These are phyloP conservation scores for Paralagenidium karlingii DNA, from an alignment of 352 stramenopile species.

Conservation along the genomic window DNA sequence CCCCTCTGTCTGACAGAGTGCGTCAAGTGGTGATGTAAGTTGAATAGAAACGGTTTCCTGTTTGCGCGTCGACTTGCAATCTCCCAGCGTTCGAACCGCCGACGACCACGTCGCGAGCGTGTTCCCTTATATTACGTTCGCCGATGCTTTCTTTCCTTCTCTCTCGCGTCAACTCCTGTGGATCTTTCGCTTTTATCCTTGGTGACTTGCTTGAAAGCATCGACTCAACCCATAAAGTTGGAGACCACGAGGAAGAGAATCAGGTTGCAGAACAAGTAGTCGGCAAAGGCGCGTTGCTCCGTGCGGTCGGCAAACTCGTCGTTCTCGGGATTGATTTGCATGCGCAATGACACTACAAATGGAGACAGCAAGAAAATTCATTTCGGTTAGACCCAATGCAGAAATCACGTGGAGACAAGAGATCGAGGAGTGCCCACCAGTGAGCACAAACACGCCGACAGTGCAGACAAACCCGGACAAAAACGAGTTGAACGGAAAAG, in stretches of 20 bases:
- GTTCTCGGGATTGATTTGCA: conserved; percentile 85
- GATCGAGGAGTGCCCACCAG: conserved; percentile 22
- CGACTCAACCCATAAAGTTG: conserved; percentile 87
- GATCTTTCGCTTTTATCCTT: no score
- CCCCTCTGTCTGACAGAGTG: no score
- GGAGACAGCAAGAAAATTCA: not conserved
- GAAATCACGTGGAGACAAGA: conserved; percentile 1
- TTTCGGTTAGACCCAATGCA: conserved; percentile 1
- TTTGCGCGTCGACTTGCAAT: no score
- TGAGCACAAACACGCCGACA: conserved; percentile 83
- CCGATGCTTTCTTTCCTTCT: no score
- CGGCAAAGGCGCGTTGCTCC: conserved; percentile 79
- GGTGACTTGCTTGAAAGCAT: no score
- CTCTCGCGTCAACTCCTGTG: no score
- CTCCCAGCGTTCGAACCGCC: no score
- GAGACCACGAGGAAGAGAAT: conserved; percentile 89
- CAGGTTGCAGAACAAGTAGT: conserved; percentile 89
- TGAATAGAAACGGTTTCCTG: no score
- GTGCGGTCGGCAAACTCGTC: conserved; percentile 70
- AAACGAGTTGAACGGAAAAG: conserved; percentile 90
- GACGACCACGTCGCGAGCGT: no score
- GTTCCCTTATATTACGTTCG: no score
- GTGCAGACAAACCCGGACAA: conserved; percentile 84
- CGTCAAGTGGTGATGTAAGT: no score
- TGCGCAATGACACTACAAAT: conserved; percentile 67